A percentile compares a stretch with the other conserved stretches of the same genome.
These are phyloP conservation scores for Cystoisospora suis DNA, from an alignment of 169 alveolate genomes.

Conservation along the genomic window DNA sequence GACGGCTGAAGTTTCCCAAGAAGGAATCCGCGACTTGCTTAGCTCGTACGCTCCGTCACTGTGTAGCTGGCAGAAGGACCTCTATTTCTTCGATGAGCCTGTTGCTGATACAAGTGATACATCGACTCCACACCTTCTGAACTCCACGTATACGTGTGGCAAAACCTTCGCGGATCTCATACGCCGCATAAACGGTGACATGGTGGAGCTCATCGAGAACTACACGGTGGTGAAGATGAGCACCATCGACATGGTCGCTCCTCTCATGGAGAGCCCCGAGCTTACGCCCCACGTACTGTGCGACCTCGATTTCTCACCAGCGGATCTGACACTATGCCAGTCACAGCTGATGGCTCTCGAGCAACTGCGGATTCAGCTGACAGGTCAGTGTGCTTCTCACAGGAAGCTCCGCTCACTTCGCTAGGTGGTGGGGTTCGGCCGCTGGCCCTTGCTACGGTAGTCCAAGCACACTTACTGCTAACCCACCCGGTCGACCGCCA, in stretches of 20 bases:
- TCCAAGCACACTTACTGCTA: too few species aligned
- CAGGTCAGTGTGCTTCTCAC: slow-evolving; percentile 7
- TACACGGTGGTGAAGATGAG: slow-evolving; percentile 9
- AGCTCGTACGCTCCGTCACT: slow-evolving; percentile 20
- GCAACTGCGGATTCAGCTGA: not conserved
- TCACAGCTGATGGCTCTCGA: not conserved
- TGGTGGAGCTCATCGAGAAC: not conserved
- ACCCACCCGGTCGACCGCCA: too few species aligned
- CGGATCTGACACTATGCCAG: not conserved
- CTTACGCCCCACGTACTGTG: not conserved
- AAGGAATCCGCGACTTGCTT: not conserved
- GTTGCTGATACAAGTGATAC: not conserved
- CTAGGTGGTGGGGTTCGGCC: too few species aligned
- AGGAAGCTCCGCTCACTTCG: too few species aligned
- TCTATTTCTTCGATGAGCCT: slow-evolving; percentile 46
- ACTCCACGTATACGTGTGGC: slow-evolving; percentile 27
- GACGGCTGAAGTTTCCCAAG: not conserved
- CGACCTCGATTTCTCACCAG: slow-evolving; percentile 18
- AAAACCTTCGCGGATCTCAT: not conserved
- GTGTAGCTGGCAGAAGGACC: slow-evolving; percentile 12
- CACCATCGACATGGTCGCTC: slow-evolving; percentile 5
- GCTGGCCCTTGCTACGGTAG: too few species aligned
- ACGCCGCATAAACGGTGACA: not conserved
- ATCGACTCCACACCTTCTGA: not conserved
- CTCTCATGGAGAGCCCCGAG: not conserved